Evolutionary conservation across 2,329 filamentous ascomycete species (phyloP).

Genomic region (Nigrospora oryzae): DNA sequence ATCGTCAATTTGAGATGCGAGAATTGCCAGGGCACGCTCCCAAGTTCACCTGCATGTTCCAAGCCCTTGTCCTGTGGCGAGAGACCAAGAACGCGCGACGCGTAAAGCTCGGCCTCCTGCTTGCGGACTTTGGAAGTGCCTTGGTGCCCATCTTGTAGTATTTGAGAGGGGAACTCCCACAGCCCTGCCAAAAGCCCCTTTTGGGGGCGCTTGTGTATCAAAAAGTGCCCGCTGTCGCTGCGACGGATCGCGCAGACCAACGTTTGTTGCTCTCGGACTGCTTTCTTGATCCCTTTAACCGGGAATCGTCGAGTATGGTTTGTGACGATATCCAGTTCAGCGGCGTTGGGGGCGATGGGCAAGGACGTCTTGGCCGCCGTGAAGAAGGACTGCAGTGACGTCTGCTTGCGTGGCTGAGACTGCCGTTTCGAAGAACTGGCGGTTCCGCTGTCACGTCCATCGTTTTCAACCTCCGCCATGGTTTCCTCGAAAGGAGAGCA

Average conservation of each 20-base stretch:
- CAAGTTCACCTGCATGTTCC: conserved; percentile 32
- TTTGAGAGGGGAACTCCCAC: conserved; percentile 46
- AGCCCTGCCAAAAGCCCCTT: conserved; percentile 46
- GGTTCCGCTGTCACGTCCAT: conserved; percentile 8
- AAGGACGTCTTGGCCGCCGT: conserved; percentile 4
- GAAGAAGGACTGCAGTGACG: conserved; percentile 19
- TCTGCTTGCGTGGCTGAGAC: conserved; percentile 9
- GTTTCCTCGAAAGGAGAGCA: conserved; percentile 37
- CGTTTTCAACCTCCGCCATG: conserved; percentile 6
- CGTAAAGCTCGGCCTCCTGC: conserved; percentile 25
- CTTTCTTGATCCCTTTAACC: conserved; percentile 40
- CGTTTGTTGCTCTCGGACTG: conserved; percentile 41
- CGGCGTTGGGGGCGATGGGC: conserved; percentile 7
- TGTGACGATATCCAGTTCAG: conserved; percentile 24
- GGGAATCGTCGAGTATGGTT: conserved; percentile 43
- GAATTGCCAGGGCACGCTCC: conserved; percentile 47
- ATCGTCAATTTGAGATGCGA: conserved; percentile 48
- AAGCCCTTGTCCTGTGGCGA: conserved; percentile 7
- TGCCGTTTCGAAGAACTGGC: conserved; percentile 5
- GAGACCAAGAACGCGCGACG: conserved; percentile 15
- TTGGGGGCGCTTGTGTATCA: conserved; percentile 41
- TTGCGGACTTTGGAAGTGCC: conserved; percentile 22
- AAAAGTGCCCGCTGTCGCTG: conserved; percentile 28
- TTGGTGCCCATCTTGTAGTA: conserved; percentile 19
- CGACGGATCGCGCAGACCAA: conserved; percentile 43